Conservation (phyloP, 768 basidiomycete species). For the Tephrocybe sp. region DNA sequence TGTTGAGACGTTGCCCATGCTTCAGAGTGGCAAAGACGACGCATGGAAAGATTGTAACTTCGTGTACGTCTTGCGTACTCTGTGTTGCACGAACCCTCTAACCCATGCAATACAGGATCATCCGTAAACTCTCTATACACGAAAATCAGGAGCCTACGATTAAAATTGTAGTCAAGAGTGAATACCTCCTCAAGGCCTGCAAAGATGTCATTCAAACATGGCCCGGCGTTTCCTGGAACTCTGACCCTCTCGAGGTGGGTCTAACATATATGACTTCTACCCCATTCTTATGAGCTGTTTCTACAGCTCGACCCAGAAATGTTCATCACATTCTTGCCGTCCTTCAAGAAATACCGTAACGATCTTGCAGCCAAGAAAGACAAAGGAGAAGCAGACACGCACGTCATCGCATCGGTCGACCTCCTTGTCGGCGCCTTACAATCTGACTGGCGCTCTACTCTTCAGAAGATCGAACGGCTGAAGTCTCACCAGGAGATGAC, state of each 20-base stretch:
- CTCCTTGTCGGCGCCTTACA: slow-evolving; percentile 49
- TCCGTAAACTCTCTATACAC: slow-evolving; percentile 47
- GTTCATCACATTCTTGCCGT: slow-evolving; percentile 50
- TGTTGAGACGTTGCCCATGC: slow-evolving; percentile 43
- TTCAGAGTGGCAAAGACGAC: slow-evolving; percentile 41
- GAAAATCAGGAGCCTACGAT: slow-evolving; percentile 42
- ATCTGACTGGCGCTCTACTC: slow-evolving; percentile 46
- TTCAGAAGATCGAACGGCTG: slow-evolving; percentile 45
- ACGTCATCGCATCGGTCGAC: slow-evolving; percentile 43
- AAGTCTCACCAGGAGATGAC: slow-evolving; percentile 56
- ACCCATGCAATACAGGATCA: slow-evolving; percentile 35
- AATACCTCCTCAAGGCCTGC: slow-evolving; percentile 53
- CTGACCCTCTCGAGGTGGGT: slow-evolving; percentile 52
- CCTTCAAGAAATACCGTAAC: slow-evolving; percentile 43
- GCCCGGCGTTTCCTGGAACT: slow-evolving; percentile 63
- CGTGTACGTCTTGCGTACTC: slow-evolving; percentile 33
- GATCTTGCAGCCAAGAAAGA: slow-evolving; percentile 35
- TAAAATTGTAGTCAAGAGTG: slow-evolving; percentile 57
- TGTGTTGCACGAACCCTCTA: no score
- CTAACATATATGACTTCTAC: neutral
- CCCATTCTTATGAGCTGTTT: neutral
- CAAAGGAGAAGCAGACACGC: slow-evolving; percentile 36
- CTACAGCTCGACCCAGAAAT: slow-evolving; percentile 54
- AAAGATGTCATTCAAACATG: slow-evolving; percentile 56
- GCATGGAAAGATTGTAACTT: slow-evolving; percentile 58